Percentiles rank a stretch among this genome's conserved stretches.
These are phyloP conservation scores for Rhododendron griersonianum DNA, from an alignment of 148 eudicot genomes.

Conservation along the genomic window DNA sequence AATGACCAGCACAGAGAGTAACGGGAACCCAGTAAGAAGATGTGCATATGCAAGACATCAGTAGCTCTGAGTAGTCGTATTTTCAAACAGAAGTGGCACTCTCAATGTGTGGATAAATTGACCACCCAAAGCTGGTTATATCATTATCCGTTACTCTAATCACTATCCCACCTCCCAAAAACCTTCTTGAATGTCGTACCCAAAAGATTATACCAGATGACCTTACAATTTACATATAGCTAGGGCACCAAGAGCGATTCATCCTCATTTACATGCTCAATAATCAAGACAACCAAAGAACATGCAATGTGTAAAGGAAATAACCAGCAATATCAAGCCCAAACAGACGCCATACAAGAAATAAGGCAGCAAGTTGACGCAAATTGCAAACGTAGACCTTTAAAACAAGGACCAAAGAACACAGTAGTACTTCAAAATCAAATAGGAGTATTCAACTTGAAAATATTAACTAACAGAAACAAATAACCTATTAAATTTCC, in stretches of 20 bases:
- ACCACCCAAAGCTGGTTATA: neutral
- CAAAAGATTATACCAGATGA: neutral
- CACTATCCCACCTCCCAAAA: neutral
- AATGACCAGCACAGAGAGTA: neutral
- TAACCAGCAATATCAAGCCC: too few relatives aligned
- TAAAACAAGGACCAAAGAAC: too few relatives aligned
- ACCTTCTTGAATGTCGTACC: neutral
- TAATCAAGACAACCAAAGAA: too few relatives aligned
- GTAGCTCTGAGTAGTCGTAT: neutral
- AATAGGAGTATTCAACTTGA: too few relatives aligned
- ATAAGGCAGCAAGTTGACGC: too few relatives aligned
- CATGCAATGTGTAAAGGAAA: too few relatives aligned
- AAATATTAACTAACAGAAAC: neutral
- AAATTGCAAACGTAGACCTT: too few relatives aligned
- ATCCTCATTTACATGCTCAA: neutral
- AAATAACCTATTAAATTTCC: too few relatives aligned
- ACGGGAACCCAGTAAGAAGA: neutral
- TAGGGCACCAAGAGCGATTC: neutral
- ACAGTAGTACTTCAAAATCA: too few relatives aligned
- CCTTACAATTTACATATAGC: neutral
- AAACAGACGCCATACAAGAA: too few relatives aligned
- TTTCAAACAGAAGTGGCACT: neutral
- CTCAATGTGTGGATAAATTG: slow-evolving; percentile 1
- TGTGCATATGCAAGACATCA: neutral
- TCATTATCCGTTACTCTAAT: too few relatives aligned